phyloP scores from a whole-genome alignment of 768 basidiomycete genomes.

The Clitopilus passeckerianus region DNA sequence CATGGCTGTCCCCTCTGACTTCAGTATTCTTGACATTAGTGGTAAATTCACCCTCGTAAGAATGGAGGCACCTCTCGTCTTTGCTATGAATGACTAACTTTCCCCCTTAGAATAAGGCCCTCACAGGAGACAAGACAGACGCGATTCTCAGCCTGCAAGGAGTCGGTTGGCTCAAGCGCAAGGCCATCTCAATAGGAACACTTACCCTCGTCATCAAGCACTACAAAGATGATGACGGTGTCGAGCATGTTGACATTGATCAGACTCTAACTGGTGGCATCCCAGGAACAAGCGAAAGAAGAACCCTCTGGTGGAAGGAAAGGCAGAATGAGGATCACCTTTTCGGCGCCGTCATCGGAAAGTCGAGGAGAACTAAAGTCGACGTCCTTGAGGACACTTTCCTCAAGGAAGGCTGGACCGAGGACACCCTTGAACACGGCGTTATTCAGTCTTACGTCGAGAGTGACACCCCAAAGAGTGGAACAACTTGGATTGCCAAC shows the following conservation, averaged over 20 bases:
- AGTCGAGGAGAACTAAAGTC: constrained; percentile 44
- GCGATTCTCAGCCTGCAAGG: constrained; percentile 67
- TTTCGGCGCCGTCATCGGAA: constrained; percentile 56
- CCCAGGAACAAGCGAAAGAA: constrained; percentile 48
- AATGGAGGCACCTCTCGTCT: background rate
- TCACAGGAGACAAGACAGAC: constrained; percentile 54
- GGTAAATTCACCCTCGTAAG: constrained; percentile 62
- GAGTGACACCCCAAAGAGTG: constrained; percentile 63
- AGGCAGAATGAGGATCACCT: constrained; percentile 50
- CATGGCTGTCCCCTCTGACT: constrained; percentile 64
- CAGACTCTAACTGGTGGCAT: constrained; percentile 64
- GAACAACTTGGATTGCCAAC: constrained; percentile 52
- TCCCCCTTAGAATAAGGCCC: constrained; percentile 53
- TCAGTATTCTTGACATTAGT: constrained; percentile 55
- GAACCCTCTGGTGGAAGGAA: constrained; percentile 53
- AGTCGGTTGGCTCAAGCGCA: constrained; percentile 67
- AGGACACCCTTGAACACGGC: constrained; percentile 35
- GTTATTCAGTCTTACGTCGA: constrained; percentile 42
- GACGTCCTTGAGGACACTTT: constrained; percentile 41
- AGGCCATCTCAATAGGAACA: constrained; percentile 49
- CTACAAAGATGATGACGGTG: constrained; percentile 49
- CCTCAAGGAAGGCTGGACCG: constrained; percentile 36
- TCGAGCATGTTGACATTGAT: constrained; percentile 65
- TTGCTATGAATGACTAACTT: background rate
- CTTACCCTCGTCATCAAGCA: constrained; percentile 63